Conservation (phyloP, 352 stramenopile genomes). For the Pythium monospermum region DNA sequence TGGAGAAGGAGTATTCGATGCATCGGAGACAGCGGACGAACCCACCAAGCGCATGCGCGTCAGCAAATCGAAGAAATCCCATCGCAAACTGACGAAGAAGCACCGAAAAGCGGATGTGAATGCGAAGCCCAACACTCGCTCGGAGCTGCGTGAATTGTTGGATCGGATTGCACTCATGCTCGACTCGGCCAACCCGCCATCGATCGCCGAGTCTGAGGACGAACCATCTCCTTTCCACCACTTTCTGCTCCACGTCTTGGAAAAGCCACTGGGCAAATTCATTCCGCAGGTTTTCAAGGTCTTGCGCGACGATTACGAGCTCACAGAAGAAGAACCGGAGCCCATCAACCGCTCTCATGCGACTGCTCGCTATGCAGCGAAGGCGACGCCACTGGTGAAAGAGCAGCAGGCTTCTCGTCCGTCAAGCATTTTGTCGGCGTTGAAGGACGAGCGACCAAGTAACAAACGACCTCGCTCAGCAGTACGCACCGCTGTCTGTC, state of each 20-base stretch:
- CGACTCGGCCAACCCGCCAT: slow-evolving; percentile 61
- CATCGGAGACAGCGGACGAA: not conserved
- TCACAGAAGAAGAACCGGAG: slow-evolving; percentile 49
- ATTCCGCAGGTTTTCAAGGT: slow-evolving; percentile 46
- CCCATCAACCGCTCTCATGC: too few relatives aligned
- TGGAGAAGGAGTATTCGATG: slow-evolving; percentile 7
- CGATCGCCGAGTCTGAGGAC: slow-evolving; percentile 57
- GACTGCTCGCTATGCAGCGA: too few relatives aligned
- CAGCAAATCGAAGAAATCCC: slow-evolving; percentile 3
- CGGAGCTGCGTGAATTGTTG: slow-evolving; percentile 61
- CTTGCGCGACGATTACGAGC: slow-evolving; percentile 51
- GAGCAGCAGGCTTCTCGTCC: not conserved
- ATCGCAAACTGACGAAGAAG: slow-evolving; percentile 17
- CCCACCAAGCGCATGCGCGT: not conserved
- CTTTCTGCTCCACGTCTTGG: slow-evolving; percentile 53
- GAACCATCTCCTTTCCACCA: slow-evolving; percentile 63
- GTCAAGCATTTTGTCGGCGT: slow-evolving; percentile 57
- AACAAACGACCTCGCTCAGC: slow-evolving; percentile 14
- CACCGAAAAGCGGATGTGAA: slow-evolving; percentile 43
- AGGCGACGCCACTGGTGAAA: slow-evolving; percentile 1
- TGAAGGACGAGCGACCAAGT: slow-evolving; percentile 39
- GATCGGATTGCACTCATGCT: slow-evolving; percentile 72
- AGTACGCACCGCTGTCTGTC: too few relatives aligned
- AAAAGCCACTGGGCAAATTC: slow-evolving; percentile 30
- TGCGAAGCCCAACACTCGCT: not conserved